phyloP scores from a whole-genome alignment of 306 rosid species.

The Sophora flavescens region DNA sequence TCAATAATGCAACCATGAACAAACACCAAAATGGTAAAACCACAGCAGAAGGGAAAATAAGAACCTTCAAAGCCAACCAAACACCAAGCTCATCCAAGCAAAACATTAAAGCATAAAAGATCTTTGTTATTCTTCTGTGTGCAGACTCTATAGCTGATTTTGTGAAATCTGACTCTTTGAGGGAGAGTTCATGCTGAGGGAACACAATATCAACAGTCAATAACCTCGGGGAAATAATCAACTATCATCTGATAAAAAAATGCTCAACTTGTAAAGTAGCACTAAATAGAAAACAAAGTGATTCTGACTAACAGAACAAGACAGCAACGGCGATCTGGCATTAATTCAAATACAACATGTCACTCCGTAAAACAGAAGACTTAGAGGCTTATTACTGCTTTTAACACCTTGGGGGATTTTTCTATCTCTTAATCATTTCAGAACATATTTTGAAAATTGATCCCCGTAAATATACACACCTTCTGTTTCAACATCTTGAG shows the following conservation, averaged over 20 bases:
- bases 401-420: neutral
- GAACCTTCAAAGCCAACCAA: constrained; percentile 83
- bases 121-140: constrained; percentile 54
- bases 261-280: neutral
- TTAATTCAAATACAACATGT: constrained; percentile 6
- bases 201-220: constrained; percentile 41
- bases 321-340: neutral
- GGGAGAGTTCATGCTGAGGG: constrained; percentile 60
- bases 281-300: neutral
- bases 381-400: neutral
- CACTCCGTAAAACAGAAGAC: neutral
- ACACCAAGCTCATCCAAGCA: constrained; percentile 80
- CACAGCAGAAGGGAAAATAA: neutral
- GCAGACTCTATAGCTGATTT: constrained; percentile 52
- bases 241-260: constrained; percentile 13
- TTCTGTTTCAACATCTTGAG: constrained; percentile 52
- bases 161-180: constrained; percentile 53
- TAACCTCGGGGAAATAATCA: constrained; percentile 40
- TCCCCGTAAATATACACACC: constrained; percentile 54
- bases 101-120: constrained; percentile 51
- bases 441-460: neutral
- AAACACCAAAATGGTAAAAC: constrained; percentile 35
- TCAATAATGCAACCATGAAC: constrained; percentile 33
- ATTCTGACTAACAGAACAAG: neutral
- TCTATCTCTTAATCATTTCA: neutral